Percentiles rank a stretch among this genome's conserved stretches.
Evolutionary conservation across 2,329 filamentous ascomycete genomes (phyloP).

Genomic region (Penicillium paneum): DNA sequence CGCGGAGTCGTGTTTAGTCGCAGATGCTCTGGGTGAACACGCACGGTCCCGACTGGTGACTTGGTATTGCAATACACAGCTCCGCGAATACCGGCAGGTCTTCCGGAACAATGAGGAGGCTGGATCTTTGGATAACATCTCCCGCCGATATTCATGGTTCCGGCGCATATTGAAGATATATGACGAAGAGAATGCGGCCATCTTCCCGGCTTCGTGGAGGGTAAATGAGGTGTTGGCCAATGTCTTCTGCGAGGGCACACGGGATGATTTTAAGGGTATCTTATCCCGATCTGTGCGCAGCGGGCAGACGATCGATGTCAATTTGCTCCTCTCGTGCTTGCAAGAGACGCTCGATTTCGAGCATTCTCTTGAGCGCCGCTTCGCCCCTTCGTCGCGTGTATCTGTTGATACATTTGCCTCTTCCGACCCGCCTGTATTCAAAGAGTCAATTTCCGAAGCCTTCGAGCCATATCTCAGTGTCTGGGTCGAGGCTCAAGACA

Average conservation of each 20-base stretch:
- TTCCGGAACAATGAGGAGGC: slow-evolving; percentile 97
- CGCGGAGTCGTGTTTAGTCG: slow-evolving; percentile 83
- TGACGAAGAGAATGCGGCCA: slow-evolving; percentile 82
- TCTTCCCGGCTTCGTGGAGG: slow-evolving; percentile 85
- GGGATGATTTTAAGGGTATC: slow-evolving; percentile 93
- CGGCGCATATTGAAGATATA: slow-evolving; percentile 92
- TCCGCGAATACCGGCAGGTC: slow-evolving; percentile 91
- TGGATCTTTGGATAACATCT: slow-evolving; percentile 93
- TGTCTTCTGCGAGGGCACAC: slow-evolving; percentile 90
- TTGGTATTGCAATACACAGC: slow-evolving; percentile 97
- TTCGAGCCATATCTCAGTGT: slow-evolving; percentile 96
- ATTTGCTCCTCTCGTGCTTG: slow-evolving; percentile 79
- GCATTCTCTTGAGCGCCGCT: slow-evolving; percentile 80
- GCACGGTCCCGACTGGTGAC: slow-evolving; percentile 78
- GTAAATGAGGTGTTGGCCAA: slow-evolving; percentile 87
- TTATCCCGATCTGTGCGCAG: slow-evolving; percentile 81
- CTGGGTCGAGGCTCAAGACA: slow-evolving; percentile 96
- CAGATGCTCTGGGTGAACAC: slow-evolving; percentile 89
- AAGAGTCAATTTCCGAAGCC: slow-evolving; percentile 88
- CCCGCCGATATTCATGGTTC: slow-evolving; percentile 92
- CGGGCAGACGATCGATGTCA: slow-evolving; percentile 81
- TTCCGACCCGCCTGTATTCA: slow-evolving; percentile 73
- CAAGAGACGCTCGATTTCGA: slow-evolving; percentile 98
- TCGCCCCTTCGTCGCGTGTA: slow-evolving; percentile 65
- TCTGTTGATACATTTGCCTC: slow-evolving; percentile 90